phyloP scores from a whole-genome alignment of 805 yeast genomes.

The Blastobotrys muscicola region DNA sequence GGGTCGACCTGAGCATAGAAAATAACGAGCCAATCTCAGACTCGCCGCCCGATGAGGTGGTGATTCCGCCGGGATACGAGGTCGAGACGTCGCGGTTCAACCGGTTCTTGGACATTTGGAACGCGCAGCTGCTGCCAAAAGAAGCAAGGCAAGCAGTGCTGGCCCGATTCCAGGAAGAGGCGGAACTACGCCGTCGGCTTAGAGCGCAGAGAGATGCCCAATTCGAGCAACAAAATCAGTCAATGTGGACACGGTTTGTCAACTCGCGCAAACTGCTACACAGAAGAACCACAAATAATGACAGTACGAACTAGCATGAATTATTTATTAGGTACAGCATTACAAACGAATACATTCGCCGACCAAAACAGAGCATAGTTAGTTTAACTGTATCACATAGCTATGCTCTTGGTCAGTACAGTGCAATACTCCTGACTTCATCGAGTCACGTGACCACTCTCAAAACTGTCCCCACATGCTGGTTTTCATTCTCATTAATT shows the following conservation, averaged over 20 bases:
- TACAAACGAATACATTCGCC: too few relatives aligned
- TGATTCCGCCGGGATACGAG: conserved; percentile 12
- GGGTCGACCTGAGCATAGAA: conserved; percentile 42
- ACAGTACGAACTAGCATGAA: too few relatives aligned
- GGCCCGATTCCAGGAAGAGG: conserved; percentile 21
- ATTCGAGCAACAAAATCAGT: conserved; percentile 12
- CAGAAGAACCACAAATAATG: too few relatives aligned
- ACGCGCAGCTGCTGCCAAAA: conserved; percentile 24
- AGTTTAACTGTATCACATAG: too few relatives aligned
- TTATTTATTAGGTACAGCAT: too few relatives aligned
- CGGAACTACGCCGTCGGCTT: conserved; percentile 16
- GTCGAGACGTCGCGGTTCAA: conserved; percentile 18
- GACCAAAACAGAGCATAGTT: too few relatives aligned
- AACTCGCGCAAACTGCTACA: conserved; percentile 6
- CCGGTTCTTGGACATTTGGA: conserved; percentile 23
- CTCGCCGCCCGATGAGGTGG: conserved; percentile 10
- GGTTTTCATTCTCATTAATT: too few relatives aligned
- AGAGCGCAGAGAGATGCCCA: conserved; percentile 4
- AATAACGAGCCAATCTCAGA: conserved; percentile 15
- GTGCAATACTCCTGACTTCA: too few relatives aligned
- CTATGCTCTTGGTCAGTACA: too few relatives aligned
- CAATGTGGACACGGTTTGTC: conserved; percentile 17
- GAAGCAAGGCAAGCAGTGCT: conserved; percentile 21
- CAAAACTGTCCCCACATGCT: too few relatives aligned
- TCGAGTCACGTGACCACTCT: too few relatives aligned